phyloP scores from a whole-genome alignment of 306 rosid species.

The Citrullus mucosospermus region DNA sequence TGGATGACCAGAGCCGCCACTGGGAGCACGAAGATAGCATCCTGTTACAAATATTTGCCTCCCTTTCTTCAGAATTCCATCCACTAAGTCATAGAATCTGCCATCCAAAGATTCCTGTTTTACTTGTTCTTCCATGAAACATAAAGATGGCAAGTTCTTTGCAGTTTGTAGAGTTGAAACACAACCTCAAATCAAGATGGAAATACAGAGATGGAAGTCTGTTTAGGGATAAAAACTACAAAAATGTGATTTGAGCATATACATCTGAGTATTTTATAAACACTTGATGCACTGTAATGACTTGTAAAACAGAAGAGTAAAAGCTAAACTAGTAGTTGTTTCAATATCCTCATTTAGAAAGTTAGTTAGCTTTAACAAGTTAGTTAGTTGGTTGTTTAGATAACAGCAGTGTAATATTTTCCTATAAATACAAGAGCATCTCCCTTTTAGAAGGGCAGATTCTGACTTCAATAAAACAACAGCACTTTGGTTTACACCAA shows the following conservation, averaged over 20 bases:
- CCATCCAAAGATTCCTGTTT: constrained; percentile 7
- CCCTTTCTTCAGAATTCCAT: constrained; percentile 74
- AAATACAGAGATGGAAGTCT: not conserved
- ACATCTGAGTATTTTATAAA: not conserved
- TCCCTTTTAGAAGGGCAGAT: no score
- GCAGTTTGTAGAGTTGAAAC: not conserved
- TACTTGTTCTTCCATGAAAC: constrained; percentile 8
- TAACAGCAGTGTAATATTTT: no score
- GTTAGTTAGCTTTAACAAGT: no score
- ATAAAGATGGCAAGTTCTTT: constrained; percentile 1
- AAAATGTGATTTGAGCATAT: not conserved
- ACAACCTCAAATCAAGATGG: not conserved
- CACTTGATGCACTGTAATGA: no score
- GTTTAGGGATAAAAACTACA: not conserved
- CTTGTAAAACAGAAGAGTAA: no score
- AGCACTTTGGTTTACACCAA: no score
- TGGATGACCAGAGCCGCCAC: constrained; percentile 48
- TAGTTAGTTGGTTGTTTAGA: no score
- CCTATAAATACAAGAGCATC: no score
- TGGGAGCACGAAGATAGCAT: constrained; percentile 72
- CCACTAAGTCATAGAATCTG: constrained; percentile 67
- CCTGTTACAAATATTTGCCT: constrained; percentile 87
- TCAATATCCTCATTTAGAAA: no score
- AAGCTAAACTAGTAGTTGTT: no score
- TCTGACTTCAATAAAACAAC: no score